Conservation (phyloP, 371 early-diverging fungal genomes). For the Rhizopus microsporus region DNA sequence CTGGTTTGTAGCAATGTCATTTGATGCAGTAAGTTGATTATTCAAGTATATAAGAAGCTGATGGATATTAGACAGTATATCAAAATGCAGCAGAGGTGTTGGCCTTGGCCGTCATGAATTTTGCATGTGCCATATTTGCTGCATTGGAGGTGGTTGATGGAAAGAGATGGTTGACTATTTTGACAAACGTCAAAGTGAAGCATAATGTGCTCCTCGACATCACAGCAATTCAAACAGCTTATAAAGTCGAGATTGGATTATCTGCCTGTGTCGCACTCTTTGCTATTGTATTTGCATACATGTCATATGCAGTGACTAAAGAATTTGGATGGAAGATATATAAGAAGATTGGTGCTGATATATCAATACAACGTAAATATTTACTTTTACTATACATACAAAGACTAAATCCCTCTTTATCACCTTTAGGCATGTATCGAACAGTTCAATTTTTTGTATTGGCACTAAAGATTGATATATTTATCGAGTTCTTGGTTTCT, state of each 20-base stretch:
- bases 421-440: conserved; percentile 33
- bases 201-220: conserved; percentile 11
- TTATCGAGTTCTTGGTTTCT: conserved; percentile 41
- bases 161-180: conserved; percentile 29
- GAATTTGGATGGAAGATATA: conserved; percentile 55
- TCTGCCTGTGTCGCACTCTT: conserved; percentile 32
- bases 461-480: conserved; percentile 41
- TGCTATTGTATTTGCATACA: conserved; percentile 36
- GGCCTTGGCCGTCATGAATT: conserved; percentile 39
- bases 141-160: conserved; percentile 44
- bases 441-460: conserved; percentile 36
- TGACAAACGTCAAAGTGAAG: conserved; percentile 14
- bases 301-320: conserved; percentile 36
- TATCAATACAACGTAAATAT: conserved; percentile 42
- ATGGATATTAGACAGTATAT: conserved; percentile 32
- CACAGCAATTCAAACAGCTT: conserved; percentile 34
- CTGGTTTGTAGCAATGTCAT: conserved; percentile 50
- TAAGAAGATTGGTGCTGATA: conserved; percentile 54
- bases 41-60: not conserved
- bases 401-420: conserved; percentile 1
- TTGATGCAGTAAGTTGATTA: conserved; percentile 44
- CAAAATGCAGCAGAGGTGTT: conserved; percentile 46
- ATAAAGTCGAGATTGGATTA: conserved; percentile 40
- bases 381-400: not conserved
- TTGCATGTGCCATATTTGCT: conserved; percentile 40